Evolutionary conservation across 2,329 filamentous ascomycete genomes (phyloP).

Genomic region (Paracoccidioides lutzii): DNA sequence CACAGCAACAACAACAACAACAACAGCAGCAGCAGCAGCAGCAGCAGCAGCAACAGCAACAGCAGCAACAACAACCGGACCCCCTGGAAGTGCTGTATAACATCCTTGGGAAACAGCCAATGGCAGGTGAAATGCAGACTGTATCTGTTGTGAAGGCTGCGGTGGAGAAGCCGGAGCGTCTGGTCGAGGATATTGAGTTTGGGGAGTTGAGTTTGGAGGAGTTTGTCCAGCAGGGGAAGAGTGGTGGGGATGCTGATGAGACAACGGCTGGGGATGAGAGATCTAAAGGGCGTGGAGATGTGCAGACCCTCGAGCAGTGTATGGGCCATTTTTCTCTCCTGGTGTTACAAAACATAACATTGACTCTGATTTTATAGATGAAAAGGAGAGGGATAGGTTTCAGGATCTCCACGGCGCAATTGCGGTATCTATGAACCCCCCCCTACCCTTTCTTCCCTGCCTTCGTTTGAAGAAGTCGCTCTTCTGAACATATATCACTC

Average conservation of each 20-base stretch:
- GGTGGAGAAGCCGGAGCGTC: constrained; percentile 25
- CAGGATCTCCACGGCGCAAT: constrained; percentile 87
- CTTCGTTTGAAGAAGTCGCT: neutral
- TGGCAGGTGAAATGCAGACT: constrained; percentile 7
- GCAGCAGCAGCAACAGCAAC: too few species aligned
- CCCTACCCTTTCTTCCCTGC: constrained; percentile 1
- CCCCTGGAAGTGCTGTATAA: constrained; percentile 56
- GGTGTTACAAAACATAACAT: neutral
- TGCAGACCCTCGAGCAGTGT: constrained; percentile 62
- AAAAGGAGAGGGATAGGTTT: constrained; percentile 70
- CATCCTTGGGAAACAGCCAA: constrained; percentile 38
- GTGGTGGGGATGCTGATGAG: constrained; percentile 21
- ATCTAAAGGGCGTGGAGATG: constrained; percentile 27
- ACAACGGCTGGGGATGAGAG: constrained; percentile 12
- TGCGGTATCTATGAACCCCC: too few species aligned
- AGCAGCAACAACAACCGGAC: constrained; percentile 51
- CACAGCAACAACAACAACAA: too few species aligned
- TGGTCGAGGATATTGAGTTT: constrained; percentile 65
- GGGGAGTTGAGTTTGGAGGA: constrained; percentile 62
- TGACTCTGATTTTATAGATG: constrained; percentile 38
- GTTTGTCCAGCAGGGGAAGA: constrained; percentile 38
- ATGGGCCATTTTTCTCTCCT: constrained; percentile 26
- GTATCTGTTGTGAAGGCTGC: constrained; percentile 3
- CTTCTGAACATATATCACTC: constrained; percentile 6
- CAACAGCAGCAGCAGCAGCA: too few species aligned